Conservation (phyloP, 306 rosid genomes). For the Crotalaria pallida region DNA sequence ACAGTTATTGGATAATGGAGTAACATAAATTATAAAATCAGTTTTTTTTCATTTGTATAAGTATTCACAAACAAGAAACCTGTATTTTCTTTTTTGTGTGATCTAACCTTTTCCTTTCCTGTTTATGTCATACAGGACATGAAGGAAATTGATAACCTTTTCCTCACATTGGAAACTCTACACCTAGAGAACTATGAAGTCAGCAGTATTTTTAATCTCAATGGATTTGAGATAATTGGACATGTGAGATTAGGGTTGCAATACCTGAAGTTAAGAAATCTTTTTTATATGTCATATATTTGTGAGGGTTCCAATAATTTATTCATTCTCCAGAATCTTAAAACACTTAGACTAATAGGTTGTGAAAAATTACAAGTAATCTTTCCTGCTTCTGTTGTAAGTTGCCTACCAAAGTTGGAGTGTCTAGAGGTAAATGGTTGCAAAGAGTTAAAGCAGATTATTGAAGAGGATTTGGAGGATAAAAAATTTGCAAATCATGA, state of each 20-base stretch:
- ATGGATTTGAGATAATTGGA: neutral
- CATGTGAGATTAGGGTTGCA: neutral
- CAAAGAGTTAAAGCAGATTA: constrained; percentile 2
- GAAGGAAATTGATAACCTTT: too few species aligned
- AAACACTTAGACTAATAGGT: accelerated
- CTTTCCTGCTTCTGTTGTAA: neutral
- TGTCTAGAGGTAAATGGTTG: neutral
- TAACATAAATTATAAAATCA: too few species aligned
- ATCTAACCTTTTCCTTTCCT: too few species aligned
- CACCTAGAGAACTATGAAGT: neutral
- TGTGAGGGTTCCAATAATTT: neutral
- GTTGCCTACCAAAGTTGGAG: neutral
- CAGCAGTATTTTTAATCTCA: neutral
- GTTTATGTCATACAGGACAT: too few species aligned
- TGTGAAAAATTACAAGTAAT: constrained; percentile 5
- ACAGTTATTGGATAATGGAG: too few species aligned
- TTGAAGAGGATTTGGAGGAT: constrained; percentile 5
- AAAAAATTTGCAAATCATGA: neutral
- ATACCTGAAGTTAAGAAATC: accelerated
- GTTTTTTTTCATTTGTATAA: too few species aligned
- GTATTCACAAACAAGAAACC: too few species aligned
- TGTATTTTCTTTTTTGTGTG: too few species aligned
- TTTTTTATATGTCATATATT: neutral
- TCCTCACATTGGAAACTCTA: neutral
- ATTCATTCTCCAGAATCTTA: neutral